Evolutionary conservation across 2,329 filamentous ascomycete species (phyloP).

Genomic region (Fusarium abutilonis): DNA sequence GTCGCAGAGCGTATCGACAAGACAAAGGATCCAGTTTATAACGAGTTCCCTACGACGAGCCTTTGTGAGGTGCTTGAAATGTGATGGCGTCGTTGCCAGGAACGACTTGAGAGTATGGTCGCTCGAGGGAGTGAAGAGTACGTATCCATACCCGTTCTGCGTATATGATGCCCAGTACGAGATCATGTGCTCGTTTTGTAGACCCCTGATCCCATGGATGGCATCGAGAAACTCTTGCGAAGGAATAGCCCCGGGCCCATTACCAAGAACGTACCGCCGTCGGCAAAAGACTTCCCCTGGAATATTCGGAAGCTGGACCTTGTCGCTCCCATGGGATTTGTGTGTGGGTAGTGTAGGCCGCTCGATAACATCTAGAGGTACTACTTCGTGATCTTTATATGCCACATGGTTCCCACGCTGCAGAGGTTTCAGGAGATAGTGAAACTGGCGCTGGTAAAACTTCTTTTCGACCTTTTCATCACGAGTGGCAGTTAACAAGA

Average conservation of each 20-base stretch:
- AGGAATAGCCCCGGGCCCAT: conserved; percentile 55
- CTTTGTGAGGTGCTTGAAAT: conserved; percentile 71
- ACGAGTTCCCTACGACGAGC: conserved; percentile 67
- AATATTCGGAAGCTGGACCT: conserved; percentile 70
- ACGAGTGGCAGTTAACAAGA: conserved; percentile 67
- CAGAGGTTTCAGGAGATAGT: conserved; percentile 73
- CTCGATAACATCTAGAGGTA: conserved; percentile 74
- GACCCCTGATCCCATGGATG: conserved; percentile 64
- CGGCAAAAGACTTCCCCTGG: conserved; percentile 67
- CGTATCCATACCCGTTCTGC: conserved; percentile 69
- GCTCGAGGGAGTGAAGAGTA: conserved; percentile 72
- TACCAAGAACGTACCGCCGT: conserved; percentile 65
- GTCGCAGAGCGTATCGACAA: conserved; percentile 73
- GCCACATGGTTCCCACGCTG: conserved; percentile 68
- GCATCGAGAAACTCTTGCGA: conserved; percentile 68
- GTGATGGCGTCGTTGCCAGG: conserved; percentile 69
- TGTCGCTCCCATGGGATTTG: conserved; percentile 58
- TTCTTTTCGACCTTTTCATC: conserved; percentile 72
- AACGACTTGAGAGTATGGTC: conserved; percentile 75
- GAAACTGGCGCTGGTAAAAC: conserved; percentile 76
- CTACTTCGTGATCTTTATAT: conserved; percentile 73
- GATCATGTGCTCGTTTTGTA: conserved; percentile 75
- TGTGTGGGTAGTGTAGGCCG: conserved; percentile 58
- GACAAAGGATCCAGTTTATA: conserved; percentile 79
- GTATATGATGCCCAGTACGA: conserved; percentile 77